Base-by-base conservation (phyloP, 148 eudicot genomes). In the Fallopia convolvulus region DNA sequence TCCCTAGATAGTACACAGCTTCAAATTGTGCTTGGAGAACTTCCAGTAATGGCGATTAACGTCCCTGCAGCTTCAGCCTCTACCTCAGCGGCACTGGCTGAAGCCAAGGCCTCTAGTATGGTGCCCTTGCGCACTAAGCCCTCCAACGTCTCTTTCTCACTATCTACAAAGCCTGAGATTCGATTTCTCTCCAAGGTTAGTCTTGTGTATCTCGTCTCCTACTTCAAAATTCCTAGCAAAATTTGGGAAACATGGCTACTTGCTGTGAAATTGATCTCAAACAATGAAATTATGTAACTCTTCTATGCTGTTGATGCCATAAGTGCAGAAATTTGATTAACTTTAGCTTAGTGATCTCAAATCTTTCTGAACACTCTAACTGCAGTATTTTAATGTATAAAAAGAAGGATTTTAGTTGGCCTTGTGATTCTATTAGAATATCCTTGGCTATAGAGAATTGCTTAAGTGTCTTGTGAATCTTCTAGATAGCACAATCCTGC, bases 1-100 rank as follows among this genome's bases (percentile, higher is more conserved):
- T 6, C 30, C 30, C 30, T 66, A 4, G 70, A 61, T 30, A 11
- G 42, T 66, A 15, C 13, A 33, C n/a, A 20, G 72, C 44, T 66
- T 66, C 44, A 15, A 4, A 36, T 68, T 39, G 42, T 68, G 44
- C 44, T 68, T 15, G 72, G 21, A 68, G 72, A 21, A 39, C 72
- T 36, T 68, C 21, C 72, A 68, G 17, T 68, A 44, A 73, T 73
- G 75, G 50, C 75, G 52, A 47, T 73, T 73, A 73, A 48, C 33
- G 75, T 73, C 32, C 53, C 75, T 20, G 75, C 75, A 73, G 75
- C 75, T 73, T 44, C 75, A 44, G 75, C 55, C 55, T 70, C 73
- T 6, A 40, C 73, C 44, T 44, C 75, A n/a, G 53, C 8, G 20
- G 75, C 75, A 26, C 17, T 42, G 53, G 75, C 75, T 48, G 55